phyloP scores from a whole-genome alignment of 768 basidiomycete species.

The Boletus sp. region DNA sequence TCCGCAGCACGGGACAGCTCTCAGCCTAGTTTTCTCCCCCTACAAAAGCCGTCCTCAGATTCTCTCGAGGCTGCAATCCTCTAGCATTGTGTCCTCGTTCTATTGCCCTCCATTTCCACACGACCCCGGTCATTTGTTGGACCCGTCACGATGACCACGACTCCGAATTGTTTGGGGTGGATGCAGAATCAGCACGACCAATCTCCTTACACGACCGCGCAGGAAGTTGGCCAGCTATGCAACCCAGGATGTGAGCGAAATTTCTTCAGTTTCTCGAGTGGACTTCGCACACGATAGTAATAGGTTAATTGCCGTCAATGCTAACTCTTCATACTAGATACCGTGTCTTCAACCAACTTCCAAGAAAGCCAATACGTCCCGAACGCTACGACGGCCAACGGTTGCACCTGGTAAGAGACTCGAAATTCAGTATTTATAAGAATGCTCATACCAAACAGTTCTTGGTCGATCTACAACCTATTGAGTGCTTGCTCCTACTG shows the following conservation, averaged over 20 bases:
- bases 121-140: not conserved
- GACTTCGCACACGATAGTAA: not conserved
- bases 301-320: not conserved
- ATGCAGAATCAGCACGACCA: constrained; percentile 11
- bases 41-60: not conserved
- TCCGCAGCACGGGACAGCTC: constrained; percentile 2
- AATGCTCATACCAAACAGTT: constrained; percentile 17
- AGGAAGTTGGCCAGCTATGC: constrained; percentile 21
- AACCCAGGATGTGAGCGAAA: constrained; percentile 12
- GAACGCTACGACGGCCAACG: constrained; percentile 9
- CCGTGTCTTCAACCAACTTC: constrained; percentile 14
- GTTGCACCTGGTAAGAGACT: constrained; percentile 25
- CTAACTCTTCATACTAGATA: constrained; percentile 11
- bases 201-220: constrained; percentile 18
- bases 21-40: not conserved
- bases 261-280: not conserved
- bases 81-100: not conserved
- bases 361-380: constrained; percentile 22
- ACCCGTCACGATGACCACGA: constrained; percentile 7
- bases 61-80: not conserved
- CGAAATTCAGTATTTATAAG: not conserved
- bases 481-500: constrained; percentile 29
- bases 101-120: not conserved
- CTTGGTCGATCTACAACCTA: constrained; percentile 32
- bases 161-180: constrained; percentile 8